Conservation (phyloP, 2,329 filamentous ascomycete genomes). For the Pseudogymnoascus sp. region DNA sequence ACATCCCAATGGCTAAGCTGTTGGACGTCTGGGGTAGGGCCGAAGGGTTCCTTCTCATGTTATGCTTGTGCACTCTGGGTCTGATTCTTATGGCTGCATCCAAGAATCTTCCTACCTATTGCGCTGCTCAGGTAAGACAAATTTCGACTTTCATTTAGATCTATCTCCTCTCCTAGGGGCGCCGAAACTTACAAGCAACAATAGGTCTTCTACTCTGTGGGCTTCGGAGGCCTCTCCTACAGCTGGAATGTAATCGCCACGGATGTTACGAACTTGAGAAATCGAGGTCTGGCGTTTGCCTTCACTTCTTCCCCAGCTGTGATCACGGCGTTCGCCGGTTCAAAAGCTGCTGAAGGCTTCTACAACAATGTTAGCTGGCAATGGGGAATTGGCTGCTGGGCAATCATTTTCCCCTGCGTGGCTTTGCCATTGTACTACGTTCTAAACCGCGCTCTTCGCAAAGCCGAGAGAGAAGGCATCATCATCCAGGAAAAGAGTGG, state of each 20-base stretch:
- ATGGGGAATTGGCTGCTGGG: constrained; percentile 60
- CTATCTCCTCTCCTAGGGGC: neutral
- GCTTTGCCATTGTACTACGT: constrained; percentile 52
- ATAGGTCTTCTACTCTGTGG: constrained; percentile 57
- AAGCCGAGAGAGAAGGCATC: constrained; percentile 19
- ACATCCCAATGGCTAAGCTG: constrained; percentile 58
- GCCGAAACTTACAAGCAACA: neutral
- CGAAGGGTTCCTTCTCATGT: constrained; percentile 52
- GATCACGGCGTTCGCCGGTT: constrained; percentile 54
- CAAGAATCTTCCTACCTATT: constrained; percentile 49
- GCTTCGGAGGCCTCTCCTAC: constrained; percentile 51
- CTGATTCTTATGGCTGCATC: constrained; percentile 59
- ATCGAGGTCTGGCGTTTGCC: constrained; percentile 46
- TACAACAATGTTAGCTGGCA: constrained; percentile 48
- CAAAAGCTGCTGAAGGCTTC: constrained; percentile 46
- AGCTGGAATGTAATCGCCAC: constrained; percentile 55
- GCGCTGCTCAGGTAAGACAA: constrained; percentile 32
- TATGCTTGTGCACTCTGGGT: constrained; percentile 42
- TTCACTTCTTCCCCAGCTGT: constrained; percentile 57
- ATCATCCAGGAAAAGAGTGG: constrained; percentile 17
- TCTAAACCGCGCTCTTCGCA: constrained; percentile 18
- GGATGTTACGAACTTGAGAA: constrained; percentile 55
- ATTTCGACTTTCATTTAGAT: neutral
- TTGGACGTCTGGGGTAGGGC: constrained; percentile 60
- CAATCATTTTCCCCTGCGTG: constrained; percentile 52